Percentiles rank a stretch among this genome's conserved stretches.
phyloP scores from a whole-genome alignment of 2,329 filamentous ascomycete genomes.

The Coniochaeta prunicola region DNA sequence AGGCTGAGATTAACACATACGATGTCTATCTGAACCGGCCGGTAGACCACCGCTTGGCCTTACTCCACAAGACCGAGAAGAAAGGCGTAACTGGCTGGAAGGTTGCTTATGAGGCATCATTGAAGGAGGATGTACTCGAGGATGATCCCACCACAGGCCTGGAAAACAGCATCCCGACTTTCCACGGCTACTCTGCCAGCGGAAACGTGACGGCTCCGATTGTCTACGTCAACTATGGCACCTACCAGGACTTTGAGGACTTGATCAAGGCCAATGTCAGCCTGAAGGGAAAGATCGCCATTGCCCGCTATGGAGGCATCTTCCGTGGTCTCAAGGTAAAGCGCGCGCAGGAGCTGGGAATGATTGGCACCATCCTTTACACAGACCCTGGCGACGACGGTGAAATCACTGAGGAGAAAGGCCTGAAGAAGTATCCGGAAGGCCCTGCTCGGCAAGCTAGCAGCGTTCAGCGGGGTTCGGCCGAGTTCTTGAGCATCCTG shows the following conservation, averaged over 20 bases:
- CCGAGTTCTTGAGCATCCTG: conserved; percentile 66
- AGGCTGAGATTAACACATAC: conserved; percentile 59
- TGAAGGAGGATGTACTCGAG: conserved; percentile 78
- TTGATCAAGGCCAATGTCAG: conserved; percentile 67
- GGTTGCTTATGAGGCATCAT: conserved; percentile 68
- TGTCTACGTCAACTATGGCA: conserved; percentile 89
- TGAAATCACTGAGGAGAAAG: conserved; percentile 72
- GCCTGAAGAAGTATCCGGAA: conserved; percentile 70
- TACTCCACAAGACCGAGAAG: conserved; percentile 44
- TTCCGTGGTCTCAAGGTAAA: conserved; percentile 92
- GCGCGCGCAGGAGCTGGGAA: conserved; percentile 82
- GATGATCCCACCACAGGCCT: conserved; percentile 75
- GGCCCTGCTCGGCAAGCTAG: conserved; percentile 83
- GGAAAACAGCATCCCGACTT: conserved; percentile 71
- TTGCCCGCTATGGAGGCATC: conserved; percentile 76
- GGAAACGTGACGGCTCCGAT: conserved; percentile 86
- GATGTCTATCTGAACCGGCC: conserved; percentile 77
- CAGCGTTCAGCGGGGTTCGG: conserved; percentile 83
- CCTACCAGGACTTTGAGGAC: conserved; percentile 78
- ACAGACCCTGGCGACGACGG: conserved; percentile 87
- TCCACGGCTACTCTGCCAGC: conserved; percentile 89
- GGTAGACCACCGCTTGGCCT: conserved; percentile 58
- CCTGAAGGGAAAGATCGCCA: conserved; percentile 76
- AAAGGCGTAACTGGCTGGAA: conserved; percentile 34
- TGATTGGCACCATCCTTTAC: conserved; percentile 80